Conservation (phyloP, 495 filamentous ascomycete genomes). For the Penicillium malachiteum region DNA sequence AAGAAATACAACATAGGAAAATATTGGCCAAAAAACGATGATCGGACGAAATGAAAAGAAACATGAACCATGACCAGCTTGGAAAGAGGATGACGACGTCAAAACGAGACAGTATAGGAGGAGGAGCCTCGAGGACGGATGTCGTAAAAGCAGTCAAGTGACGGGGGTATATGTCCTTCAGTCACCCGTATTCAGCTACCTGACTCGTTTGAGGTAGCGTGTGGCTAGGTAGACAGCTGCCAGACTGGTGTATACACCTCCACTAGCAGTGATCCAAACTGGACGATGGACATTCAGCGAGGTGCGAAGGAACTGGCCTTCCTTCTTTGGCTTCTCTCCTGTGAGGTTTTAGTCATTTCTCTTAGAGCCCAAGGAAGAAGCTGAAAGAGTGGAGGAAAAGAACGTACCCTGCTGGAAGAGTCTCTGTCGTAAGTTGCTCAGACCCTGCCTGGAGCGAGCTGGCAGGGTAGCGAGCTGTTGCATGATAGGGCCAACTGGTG, state of each 20-base stretch:
- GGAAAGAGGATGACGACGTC: not conserved
- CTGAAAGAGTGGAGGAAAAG: not conserved
- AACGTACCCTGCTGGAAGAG: conserved; percentile 34
- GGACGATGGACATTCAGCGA: conserved; percentile 42
- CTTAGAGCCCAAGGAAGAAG: not conserved
- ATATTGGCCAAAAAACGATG: not conserved
- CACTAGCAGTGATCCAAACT: conserved; percentile 42
- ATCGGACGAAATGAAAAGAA: not conserved
- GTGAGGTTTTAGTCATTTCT: conserved; percentile 8
- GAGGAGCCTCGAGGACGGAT: not conserved
- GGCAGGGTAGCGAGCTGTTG: conserved; percentile 24
- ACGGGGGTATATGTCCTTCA: not conserved
- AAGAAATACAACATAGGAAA: not conserved
- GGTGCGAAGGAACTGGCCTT: conserved; percentile 34
- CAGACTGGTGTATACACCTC: conserved; percentile 40
- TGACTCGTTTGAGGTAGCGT: conserved; percentile 33
- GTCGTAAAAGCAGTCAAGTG: not conserved
- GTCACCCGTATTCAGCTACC: conserved; percentile 2
- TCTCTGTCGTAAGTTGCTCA: conserved; percentile 29
- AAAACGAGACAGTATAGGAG: not conserved
- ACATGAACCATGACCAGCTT: not conserved
- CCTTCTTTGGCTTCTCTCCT: conserved; percentile 33
- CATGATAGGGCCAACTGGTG: conserved; percentile 23
- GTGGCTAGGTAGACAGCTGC: conserved; percentile 42
- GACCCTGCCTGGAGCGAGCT: conserved; percentile 29